Conservation (phyloP, 1,139 yeast genomes). For the Kluyveromyces sp. region DNA sequence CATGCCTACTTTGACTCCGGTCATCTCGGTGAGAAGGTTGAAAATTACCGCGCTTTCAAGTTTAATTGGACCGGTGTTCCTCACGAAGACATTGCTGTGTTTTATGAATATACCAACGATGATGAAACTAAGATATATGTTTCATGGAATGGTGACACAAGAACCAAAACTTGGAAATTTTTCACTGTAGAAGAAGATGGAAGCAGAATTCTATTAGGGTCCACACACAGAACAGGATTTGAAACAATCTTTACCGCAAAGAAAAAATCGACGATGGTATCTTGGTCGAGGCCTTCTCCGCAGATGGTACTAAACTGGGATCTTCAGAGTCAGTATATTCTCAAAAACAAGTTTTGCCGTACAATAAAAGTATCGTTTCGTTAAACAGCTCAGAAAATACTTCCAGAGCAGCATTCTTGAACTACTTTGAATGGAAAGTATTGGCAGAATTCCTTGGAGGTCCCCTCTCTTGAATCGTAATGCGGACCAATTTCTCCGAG, state of each 20-base stretch:
- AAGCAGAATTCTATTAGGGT: constrained; percentile 8
- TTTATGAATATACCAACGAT: constrained; percentile 17
- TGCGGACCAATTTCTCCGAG: too few relatives aligned
- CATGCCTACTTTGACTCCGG: constrained; percentile 35
- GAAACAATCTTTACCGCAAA: background rate
- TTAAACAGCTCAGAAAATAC: background rate
- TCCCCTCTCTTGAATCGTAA: too few relatives aligned
- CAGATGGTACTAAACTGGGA: background rate
- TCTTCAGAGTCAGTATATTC: background rate
- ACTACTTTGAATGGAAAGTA: background rate
- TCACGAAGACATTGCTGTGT: constrained; percentile 31
- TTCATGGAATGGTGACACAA: constrained; percentile 38
- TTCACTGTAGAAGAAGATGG: constrained; percentile 13
- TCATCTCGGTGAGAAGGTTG: constrained; percentile 23
- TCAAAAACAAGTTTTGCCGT: background rate
- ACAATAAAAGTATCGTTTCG: background rate
- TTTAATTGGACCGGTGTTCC: constrained; percentile 35
- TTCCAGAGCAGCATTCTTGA: background rate
- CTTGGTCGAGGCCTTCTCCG: background rate
- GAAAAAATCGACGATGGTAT: background rate
- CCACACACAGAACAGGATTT: background rate
- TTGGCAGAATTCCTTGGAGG: background rate
- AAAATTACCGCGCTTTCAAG: constrained; percentile 36
- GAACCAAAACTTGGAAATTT: constrained; percentile 30
- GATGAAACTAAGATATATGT: constrained; percentile 23